Evolutionary conservation across 495 filamentous ascomycete species (phyloP).

Genomic region (Melanomma pulvis-pyrius): DNA sequence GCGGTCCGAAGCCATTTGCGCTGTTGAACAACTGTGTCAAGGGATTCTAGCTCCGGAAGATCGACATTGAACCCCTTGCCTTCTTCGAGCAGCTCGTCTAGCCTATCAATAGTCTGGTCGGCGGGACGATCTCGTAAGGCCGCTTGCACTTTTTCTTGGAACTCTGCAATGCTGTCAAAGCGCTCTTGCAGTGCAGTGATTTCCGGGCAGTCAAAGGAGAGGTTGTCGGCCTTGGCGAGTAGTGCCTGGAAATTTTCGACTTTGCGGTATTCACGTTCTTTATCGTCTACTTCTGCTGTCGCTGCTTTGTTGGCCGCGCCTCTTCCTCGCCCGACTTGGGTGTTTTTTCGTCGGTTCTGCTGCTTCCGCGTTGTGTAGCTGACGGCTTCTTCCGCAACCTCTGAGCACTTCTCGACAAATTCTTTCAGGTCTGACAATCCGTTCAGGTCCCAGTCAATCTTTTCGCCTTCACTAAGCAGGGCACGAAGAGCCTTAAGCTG

Average conservation of each 20-base stretch:
- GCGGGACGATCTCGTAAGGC: constrained; percentile 63
- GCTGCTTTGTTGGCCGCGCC: constrained; percentile 61
- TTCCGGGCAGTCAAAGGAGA: constrained; percentile 94
- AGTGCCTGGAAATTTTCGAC: constrained; percentile 87
- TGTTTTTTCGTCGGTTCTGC: constrained; percentile 96
- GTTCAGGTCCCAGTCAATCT: constrained; percentile 89
- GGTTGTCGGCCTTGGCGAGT: constrained; percentile 78
- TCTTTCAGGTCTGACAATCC: constrained; percentile 79
- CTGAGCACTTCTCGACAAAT: constrained; percentile 94
- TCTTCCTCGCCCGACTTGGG: constrained; percentile 81
- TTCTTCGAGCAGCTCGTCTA: constrained; percentile 85
- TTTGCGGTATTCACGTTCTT: constrained; percentile 84
- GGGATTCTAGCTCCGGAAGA: constrained; percentile 84
- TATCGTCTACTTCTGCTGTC: constrained; percentile 81
- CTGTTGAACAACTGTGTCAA: constrained; percentile 79
- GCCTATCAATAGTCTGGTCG: constrained; percentile 65
- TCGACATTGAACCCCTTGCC: constrained; percentile 92
- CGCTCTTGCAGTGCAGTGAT: constrained; percentile 86
- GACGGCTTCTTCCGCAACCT: constrained; percentile 96
- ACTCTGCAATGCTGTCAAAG: constrained; percentile 81
- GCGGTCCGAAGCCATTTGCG: constrained; percentile 77
- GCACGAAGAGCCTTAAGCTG: constrained; percentile 82
- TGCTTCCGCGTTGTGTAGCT: constrained; percentile 98
- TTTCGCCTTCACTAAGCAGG: constrained; percentile 91
- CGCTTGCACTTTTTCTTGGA: constrained; percentile 74